phyloP scores from a whole-genome alignment of 1,139 yeast species.

The Saccharomyces hybrid region DNA sequence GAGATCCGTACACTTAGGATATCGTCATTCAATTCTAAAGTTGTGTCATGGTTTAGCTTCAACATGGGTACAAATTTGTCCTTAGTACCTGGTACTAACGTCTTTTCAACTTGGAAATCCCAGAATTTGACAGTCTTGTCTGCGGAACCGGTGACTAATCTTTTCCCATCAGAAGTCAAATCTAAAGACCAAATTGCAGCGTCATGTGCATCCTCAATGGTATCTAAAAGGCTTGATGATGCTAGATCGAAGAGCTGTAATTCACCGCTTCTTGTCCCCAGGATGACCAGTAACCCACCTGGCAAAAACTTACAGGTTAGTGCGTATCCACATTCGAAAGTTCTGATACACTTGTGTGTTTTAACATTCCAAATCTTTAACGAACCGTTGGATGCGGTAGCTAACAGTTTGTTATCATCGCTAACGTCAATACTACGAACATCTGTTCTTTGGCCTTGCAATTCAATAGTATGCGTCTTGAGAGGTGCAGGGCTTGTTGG shows the following conservation, averaged over 20 bases:
- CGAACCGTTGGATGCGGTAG: constrained; percentile 85
- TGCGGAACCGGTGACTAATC: constrained; percentile 86
- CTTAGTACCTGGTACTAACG: constrained; percentile 59
- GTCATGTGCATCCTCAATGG: constrained; percentile 69
- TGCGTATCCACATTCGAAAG: constrained; percentile 85
- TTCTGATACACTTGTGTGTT: constrained; percentile 68
- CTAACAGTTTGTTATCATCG: constrained; percentile 69
- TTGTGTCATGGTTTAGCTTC: constrained; percentile 63
- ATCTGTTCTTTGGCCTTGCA: constrained; percentile 84
- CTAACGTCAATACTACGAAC: constrained; percentile 77
- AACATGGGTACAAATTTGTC: constrained; percentile 45
- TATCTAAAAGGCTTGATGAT: constrained; percentile 61
- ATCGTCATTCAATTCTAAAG: constrained; percentile 80
- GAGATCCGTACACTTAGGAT: constrained; percentile 75
- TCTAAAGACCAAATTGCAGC: constrained; percentile 92
- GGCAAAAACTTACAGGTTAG: constrained; percentile 77
- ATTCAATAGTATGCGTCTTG: constrained; percentile 53
- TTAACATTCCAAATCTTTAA: constrained; percentile 82
- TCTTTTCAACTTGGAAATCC: constrained; percentile 66
- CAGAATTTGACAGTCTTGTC: constrained; percentile 87
- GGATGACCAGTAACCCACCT: constrained; percentile 78
- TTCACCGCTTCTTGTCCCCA: constrained; percentile 87
- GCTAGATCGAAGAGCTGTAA: constrained; percentile 82
- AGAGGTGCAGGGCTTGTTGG: constrained; percentile 39
- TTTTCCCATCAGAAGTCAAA: constrained; percentile 75